Conservation (phyloP, 208 protist genomes). For the Acanthamoeba royreba region DNA sequence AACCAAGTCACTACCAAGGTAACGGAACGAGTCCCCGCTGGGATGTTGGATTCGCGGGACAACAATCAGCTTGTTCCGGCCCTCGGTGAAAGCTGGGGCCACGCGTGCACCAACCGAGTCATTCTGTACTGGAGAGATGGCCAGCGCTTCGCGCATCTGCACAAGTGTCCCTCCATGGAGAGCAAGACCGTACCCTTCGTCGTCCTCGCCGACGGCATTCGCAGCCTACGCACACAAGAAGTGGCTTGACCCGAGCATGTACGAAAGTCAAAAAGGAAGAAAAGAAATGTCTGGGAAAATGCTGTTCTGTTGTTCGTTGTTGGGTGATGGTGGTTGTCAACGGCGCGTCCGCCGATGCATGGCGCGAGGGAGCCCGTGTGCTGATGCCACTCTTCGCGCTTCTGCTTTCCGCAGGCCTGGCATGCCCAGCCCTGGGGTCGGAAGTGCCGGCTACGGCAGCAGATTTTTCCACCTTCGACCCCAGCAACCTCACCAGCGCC, state of each 20-base stretch:
- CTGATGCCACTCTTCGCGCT: too few species aligned
- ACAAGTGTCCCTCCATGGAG: conserved; percentile 37
- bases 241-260: neutral
- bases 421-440: too few species aligned
- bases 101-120: conserved; percentile 63
- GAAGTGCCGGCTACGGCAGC: too few species aligned
- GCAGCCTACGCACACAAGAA: neutral
- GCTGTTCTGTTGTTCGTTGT: neutral
- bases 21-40: neutral
- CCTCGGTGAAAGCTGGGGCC: conserved; percentile 71
- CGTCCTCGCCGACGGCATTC: neutral
- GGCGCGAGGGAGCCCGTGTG: too few species aligned
- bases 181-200: conserved; percentile 30
- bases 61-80: conserved; percentile 63
- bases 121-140: conserved; percentile 59
- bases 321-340: neutral
- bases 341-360: neutral
- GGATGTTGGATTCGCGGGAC: neutral
- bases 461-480: neutral
- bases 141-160: conserved; percentile 14
- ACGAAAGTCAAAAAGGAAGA: neutral
- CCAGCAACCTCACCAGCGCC: neutral
- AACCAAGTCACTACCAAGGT: conserved; percentile 78
- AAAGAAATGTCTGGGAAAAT: neutral
- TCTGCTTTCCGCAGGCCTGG: too few species aligned